These are phyloP conservation scores for Aureobasidium namibiae DNA, from an alignment of 2,329 filamentous ascomycete genomes.

Conservation along the genomic window DNA sequence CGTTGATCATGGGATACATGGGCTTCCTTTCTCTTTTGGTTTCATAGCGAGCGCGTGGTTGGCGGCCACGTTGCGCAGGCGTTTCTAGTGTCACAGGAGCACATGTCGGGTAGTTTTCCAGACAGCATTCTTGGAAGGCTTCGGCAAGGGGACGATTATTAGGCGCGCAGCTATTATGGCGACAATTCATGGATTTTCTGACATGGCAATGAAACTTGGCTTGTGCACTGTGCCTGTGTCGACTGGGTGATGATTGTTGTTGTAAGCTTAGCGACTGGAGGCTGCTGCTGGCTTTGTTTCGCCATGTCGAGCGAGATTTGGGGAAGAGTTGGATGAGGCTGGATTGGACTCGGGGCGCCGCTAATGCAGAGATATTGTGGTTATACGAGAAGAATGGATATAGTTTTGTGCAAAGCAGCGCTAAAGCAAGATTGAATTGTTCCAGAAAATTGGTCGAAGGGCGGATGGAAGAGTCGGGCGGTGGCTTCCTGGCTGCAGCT, in stretches of 20 bases:
- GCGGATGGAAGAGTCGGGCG: neutral
- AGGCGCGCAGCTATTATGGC: constrained; percentile 4
- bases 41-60: constrained; percentile 5
- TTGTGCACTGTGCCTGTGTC: constrained; percentile 1
- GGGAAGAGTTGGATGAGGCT: neutral
- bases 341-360: neutral
- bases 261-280: neutral
- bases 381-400: neutral
- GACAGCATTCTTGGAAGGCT: neutral
- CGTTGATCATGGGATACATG: constrained; percentile 9
- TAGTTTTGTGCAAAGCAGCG: neutral
- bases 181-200: neutral
- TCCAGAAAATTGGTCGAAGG: constrained; percentile 6
- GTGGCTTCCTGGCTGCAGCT: constrained; percentile 1
- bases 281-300: neutral
- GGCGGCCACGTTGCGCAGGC: constrained; percentile 8
- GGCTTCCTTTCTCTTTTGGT: neutral
- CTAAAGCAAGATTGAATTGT: neutral
- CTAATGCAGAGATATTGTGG: neutral
- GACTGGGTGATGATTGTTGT: neutral
- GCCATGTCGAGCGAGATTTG: neutral
- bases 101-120: neutral
- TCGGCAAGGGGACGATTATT: neutral
- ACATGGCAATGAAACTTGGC: constrained; percentile 5
- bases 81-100: constrained; percentile 3